Conservation (phyloP, 2,329 filamentous ascomycete species). For the Fusarium sororula region DNA sequence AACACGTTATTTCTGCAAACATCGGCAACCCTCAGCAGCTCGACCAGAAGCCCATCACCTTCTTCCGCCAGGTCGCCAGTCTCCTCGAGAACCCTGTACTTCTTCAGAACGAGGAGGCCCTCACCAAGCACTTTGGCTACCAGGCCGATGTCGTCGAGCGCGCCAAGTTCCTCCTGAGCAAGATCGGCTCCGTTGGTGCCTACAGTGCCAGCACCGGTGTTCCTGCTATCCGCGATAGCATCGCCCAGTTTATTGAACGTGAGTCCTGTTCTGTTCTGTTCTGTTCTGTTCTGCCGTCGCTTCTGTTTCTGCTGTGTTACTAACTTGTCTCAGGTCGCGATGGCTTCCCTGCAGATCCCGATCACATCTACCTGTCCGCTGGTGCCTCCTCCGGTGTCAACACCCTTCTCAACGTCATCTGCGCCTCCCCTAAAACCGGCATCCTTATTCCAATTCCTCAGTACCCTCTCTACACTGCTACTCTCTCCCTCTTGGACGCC, state of each 20-base stretch:
- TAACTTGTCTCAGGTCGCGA: constrained; percentile 70
- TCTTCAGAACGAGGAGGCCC: constrained; percentile 82
- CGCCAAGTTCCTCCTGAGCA: constrained; percentile 80
- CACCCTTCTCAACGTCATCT: constrained; percentile 90
- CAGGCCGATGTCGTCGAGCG: constrained; percentile 88
- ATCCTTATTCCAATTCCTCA: constrained; percentile 96
- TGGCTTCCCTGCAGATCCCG: constrained; percentile 82
- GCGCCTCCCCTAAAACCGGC: constrained; percentile 77
- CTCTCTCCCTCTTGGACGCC: constrained; percentile 84
- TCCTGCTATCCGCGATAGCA: constrained; percentile 84
- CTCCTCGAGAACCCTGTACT: constrained; percentile 89
- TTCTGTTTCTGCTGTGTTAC: neutral
- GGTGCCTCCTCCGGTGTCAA: constrained; percentile 96
- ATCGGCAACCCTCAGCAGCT: constrained; percentile 99
- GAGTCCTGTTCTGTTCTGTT: constrained; percentile 48
- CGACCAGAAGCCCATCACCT: constrained; percentile 98
- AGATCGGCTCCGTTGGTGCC: constrained; percentile 90
- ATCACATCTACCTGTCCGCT: constrained; percentile 87
- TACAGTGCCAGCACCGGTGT: constrained; percentile 96
- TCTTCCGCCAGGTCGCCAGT: constrained; percentile 96
- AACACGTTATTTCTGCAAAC: constrained; percentile 93
- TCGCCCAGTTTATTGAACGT: constrained; percentile 93
- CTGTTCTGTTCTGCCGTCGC: neutral
- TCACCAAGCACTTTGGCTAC: constrained; percentile 81
- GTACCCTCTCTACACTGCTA: constrained; percentile 97